Conservation (phyloP, 2,329 filamentous ascomycete species). For the Botrytis tulipae region DNA sequence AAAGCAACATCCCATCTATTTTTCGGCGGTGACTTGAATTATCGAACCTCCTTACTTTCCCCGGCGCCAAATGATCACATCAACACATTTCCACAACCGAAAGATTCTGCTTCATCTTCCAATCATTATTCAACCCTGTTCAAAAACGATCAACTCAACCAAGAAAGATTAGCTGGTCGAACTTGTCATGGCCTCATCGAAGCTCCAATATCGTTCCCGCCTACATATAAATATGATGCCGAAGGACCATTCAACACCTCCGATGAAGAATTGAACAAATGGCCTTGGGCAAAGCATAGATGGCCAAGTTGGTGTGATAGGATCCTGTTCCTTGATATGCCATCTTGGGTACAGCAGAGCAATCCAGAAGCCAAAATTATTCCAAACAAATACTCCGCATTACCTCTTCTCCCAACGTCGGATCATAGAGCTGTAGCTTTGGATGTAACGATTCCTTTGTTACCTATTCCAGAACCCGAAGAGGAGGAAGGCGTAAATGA, state of each 20-base stretch:
- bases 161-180: slow-evolving; percentile 65
- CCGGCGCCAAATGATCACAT: slow-evolving; percentile 57
- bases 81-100: slow-evolving; percentile 59
- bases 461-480: slow-evolving; percentile 40
- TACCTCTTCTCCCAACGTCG: slow-evolving; percentile 77
- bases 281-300: slow-evolving; percentile 76
- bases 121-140: slow-evolving; percentile 68
- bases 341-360: slow-evolving; percentile 48
- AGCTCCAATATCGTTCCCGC: slow-evolving; percentile 73
- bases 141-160: slow-evolving; percentile 72
- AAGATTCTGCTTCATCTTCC: slow-evolving; percentile 50
- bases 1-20: slow-evolving; percentile 75
- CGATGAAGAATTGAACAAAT: slow-evolving; percentile 48
- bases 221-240: slow-evolving; percentile 85
- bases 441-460: slow-evolving; percentile 63
- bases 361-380: slow-evolving; percentile 48
- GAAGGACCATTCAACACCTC: slow-evolving; percentile 43
- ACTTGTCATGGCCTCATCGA: slow-evolving; percentile 79
- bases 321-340: slow-evolving; percentile 71
- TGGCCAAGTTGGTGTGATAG: slow-evolving; percentile 95
- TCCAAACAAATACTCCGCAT: slow-evolving; percentile 63
- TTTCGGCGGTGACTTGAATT: slow-evolving; percentile 90
- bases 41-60: slow-evolving; percentile 70
- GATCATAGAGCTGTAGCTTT: slow-evolving; percentile 86
- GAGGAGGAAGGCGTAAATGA: slow-evolving; percentile 38